Conservation (phyloP, 495 filamentous ascomycete species). For the Lasiosphaeris hirsuta region DNA sequence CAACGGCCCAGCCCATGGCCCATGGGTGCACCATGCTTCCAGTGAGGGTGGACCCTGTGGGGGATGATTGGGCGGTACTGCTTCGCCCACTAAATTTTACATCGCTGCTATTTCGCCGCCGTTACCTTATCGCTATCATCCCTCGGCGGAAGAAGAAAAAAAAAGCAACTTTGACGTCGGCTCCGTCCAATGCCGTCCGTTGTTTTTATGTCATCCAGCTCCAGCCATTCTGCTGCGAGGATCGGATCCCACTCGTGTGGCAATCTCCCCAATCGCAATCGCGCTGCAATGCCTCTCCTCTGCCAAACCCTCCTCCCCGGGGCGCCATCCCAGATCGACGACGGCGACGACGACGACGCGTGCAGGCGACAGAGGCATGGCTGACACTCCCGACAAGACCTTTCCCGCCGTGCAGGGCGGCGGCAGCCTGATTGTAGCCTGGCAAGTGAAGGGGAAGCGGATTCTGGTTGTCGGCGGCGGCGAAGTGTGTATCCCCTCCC, state of each 20-base stretch:
- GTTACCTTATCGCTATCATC: slow-evolving; percentile 13
- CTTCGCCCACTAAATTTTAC: too few species aligned
- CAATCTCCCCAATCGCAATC: neutral
- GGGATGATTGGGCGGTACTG: slow-evolving; percentile 2
- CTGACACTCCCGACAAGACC: slow-evolving; percentile 32
- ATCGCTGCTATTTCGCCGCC: neutral
- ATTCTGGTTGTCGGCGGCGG: slow-evolving; percentile 90
- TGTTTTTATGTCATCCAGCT: slow-evolving; percentile 16
- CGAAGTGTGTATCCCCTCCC: slow-evolving; percentile 57
- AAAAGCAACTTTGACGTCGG: slow-evolving; percentile 16
- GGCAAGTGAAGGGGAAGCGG: slow-evolving; percentile 81
- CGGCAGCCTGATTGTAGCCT: slow-evolving; percentile 89
- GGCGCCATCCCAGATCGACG: neutral
- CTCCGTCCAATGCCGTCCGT: slow-evolving; percentile 15
- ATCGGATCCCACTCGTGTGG: neutral
- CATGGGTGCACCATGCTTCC: slow-evolving; percentile 7
- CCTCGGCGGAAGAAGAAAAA: slow-evolving; percentile 17
- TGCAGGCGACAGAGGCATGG: slow-evolving; percentile 37
- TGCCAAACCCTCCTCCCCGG: neutral
- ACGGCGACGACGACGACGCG: too few species aligned
- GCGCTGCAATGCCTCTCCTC: slow-evolving; percentile 3
- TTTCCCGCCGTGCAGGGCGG: slow-evolving; percentile 83
- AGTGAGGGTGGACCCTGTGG: slow-evolving; percentile 4
- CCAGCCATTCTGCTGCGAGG: neutral
- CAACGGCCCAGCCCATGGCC: neutral